Evolutionary conservation across 2,329 filamentous ascomycete genomes (phyloP), one percentile per base, ranked within the genome.

Genomic region (Claviceps sp.): DNA sequence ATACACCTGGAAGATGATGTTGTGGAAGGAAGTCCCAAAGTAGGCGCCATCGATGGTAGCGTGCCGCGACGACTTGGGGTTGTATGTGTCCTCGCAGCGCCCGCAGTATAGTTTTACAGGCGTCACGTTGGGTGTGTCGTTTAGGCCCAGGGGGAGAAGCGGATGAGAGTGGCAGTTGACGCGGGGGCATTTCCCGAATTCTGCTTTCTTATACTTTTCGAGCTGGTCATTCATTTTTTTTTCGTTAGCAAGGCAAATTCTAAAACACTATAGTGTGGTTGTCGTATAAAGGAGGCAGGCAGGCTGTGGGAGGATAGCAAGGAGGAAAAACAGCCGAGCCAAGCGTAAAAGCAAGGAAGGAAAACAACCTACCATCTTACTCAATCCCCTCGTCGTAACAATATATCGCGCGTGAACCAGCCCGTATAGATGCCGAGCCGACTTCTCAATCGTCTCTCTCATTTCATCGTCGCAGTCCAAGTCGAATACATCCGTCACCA

Each of bases 1-100:
- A 67, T 97, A 97, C 52, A 98, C 93, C 69, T 98, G 93, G 75
- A 98, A 97, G 56, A 98, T 82, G 70, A 98, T 96, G 72, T 96
- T 96, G 76, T 96, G 91, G 76, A 98, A 98, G 2, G 88, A 95
- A 47, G 91, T 90, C 60, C 93, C 93, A 61, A 98, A 98, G 76
- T 97, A 98, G 58, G 93, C 93, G 57, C 93, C 93, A 66, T 98
- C 93, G 63, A 98, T 96, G 54, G 86, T 80, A 49, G 90, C 89
- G 70, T 98, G 93, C 30, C 93, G 88, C 20, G 89, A 91, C 3
- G 93, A 97, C 69, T 98, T 98, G 45, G 93, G 93, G 71, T 97
- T 97, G 77, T 98, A 98, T 54, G 95, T 85, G 67, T 98, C 93
- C 75, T 98, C 93, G 75, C 93, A 98, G 61, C 89, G 88, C 47